Percentiles rank a stretch among this genome's conserved stretches.
Conservation (phyloP, 2,329 filamentous ascomycete genomes). For the Colletotrichum chrysophilum region DNA sequence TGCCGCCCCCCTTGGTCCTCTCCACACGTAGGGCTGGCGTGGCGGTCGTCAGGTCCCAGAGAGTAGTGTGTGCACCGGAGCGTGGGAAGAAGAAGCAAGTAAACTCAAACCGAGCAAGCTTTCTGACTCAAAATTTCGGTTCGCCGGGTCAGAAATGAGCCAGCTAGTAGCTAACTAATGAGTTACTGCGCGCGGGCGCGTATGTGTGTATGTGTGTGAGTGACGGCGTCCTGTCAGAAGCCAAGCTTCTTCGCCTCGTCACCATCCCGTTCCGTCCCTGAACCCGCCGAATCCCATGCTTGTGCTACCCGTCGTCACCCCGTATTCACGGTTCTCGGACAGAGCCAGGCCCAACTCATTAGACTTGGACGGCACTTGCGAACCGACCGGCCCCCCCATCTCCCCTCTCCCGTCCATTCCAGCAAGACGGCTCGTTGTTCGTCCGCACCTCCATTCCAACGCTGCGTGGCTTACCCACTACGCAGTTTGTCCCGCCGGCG, state of each 20-base stretch:
- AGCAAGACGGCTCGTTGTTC: not conserved
- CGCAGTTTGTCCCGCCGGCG: not conserved
- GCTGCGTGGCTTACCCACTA: not conserved
- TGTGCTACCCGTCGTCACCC: not conserved
- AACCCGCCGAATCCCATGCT: not conserved
- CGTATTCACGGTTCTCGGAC: not conserved
- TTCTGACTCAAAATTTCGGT: constrained; percentile 11
- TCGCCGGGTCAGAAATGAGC: not conserved
- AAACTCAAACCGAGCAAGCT: constrained; percentile 18
- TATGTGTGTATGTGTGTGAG: not conserved
- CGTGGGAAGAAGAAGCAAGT: constrained; percentile 1
- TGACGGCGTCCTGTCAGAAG: not conserved
- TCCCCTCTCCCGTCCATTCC: not conserved
- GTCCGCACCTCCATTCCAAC: not conserved
- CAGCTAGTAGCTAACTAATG: not conserved
- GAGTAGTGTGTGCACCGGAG: not conserved
- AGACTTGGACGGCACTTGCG: not conserved
- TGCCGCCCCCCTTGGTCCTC: not conserved
- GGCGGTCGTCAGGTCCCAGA: not conserved
- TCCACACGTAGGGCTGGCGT: constrained; percentile 21
- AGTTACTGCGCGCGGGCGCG: not conserved
- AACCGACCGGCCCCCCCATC: not conserved
- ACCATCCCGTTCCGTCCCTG: not conserved
- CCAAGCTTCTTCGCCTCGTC: not conserved
- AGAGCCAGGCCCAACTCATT: not conserved